Conservation (phyloP, 2,329 filamentous ascomycete species). For the Hypoxylon sp. region DNA sequence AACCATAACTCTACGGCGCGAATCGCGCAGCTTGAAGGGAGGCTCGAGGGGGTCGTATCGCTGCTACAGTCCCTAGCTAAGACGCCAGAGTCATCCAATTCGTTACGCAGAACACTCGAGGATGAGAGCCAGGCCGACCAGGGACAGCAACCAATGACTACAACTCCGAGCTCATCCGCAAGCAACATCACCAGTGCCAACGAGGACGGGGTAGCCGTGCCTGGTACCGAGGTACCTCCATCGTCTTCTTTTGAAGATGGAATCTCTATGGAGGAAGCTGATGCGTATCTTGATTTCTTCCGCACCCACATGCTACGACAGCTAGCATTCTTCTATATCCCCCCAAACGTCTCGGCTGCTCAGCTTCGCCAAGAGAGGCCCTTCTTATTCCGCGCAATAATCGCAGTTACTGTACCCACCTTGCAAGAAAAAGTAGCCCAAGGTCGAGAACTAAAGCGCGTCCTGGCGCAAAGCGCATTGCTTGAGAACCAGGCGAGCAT, state of each 20-base stretch:
- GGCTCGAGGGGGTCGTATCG: conserved; percentile 46
- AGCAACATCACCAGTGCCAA: background rate
- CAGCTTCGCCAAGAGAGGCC: conserved; percentile 46
- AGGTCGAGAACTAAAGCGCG: conserved; percentile 44
- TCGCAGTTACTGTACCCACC: conserved; percentile 46
- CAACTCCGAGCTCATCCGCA: conserved; percentile 7
- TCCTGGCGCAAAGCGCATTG: conserved; percentile 43
- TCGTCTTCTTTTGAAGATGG: background rate
- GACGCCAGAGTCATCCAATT: conserved; percentile 14
- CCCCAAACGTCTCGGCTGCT: conserved; percentile 39
- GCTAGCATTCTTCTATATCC: conserved; percentile 48
- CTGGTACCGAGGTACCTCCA: background rate
- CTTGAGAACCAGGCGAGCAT: conserved; percentile 42
- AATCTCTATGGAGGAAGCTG: background rate
- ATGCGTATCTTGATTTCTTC: conserved; percentile 33
- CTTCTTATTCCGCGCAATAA: conserved; percentile 48
- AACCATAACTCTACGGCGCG: conserved; percentile 42
- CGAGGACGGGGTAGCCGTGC: background rate
- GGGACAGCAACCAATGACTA: conserved; percentile 1
- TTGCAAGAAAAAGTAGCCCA: conserved; percentile 40
- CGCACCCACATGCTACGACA: conserved; percentile 46
- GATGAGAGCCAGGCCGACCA: conserved; percentile 4
- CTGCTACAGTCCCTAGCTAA: conserved; percentile 41
- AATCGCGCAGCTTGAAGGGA: conserved; percentile 48
- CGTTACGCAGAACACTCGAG: conserved; percentile 12